These are phyloP conservation scores for Fusarium setosum DNA, from an alignment of 2,329 filamentous ascomycete species.

Conservation along the genomic window DNA sequence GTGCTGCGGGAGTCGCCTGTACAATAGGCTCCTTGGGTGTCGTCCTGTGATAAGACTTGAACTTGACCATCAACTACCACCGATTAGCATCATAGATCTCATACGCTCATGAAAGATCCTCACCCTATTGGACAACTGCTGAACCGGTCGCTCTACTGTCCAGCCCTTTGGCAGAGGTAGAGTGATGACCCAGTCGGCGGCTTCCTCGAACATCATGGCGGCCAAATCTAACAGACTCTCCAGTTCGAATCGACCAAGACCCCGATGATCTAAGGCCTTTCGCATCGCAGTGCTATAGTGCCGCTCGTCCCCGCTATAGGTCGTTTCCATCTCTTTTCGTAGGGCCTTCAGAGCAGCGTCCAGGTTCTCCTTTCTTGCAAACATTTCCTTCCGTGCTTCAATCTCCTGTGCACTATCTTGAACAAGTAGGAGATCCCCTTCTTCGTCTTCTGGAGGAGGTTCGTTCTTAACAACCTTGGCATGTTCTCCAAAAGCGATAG, in stretches of 20 bases:
- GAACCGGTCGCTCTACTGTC: constrained; percentile 50
- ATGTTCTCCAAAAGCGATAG: constrained; percentile 72
- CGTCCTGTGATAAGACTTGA: constrained; percentile 53
- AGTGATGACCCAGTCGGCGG: constrained; percentile 55
- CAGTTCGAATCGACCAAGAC: constrained; percentile 54
- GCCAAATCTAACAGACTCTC: constrained; percentile 57
- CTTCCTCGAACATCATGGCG: constrained; percentile 60
- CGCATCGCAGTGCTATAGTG: constrained; percentile 57
- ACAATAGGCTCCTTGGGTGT: constrained; percentile 45
- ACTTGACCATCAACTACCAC: constrained; percentile 50
- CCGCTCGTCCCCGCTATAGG: constrained; percentile 51
- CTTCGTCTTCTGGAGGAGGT: constrained; percentile 50
- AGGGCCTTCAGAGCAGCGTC: constrained; percentile 63
- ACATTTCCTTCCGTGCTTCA: constrained; percentile 70
- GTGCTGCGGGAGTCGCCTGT: constrained; percentile 31
- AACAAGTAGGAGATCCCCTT: constrained; percentile 52
- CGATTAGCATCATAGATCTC: constrained; percentile 29
- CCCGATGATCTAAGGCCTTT: constrained; percentile 54
- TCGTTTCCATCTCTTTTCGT: constrained; percentile 57
- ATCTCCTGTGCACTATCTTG: constrained; percentile 60
- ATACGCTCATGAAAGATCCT: constrained; percentile 20
- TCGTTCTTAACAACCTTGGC: constrained; percentile 57
- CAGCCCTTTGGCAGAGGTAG: constrained; percentile 55
- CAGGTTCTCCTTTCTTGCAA: constrained; percentile 72
- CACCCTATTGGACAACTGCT: constrained; percentile 51